Percentiles rank a stretch among this genome's conserved stretches.
phyloP scores from a whole-genome alignment of 2,329 filamentous ascomycete genomes.

The Clarireedia monteithiana region DNA sequence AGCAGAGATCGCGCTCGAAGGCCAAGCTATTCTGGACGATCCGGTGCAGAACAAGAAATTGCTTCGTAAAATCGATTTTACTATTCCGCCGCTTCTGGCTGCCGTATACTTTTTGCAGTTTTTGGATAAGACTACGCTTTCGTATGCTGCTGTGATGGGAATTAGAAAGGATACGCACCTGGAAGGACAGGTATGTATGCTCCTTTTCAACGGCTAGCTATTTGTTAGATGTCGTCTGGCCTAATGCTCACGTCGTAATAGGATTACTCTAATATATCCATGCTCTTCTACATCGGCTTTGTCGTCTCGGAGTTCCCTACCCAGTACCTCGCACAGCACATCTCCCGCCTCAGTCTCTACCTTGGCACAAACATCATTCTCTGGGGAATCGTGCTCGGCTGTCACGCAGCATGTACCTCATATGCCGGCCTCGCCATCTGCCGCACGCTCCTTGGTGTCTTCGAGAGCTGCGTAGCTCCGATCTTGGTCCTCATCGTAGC shows the following conservation, averaged over 20 bases:
- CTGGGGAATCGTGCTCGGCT: slow-evolving; percentile 30
- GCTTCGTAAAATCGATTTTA: slow-evolving; percentile 45
- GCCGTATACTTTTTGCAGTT: slow-evolving; percentile 50
- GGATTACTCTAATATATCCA: too few species aligned
- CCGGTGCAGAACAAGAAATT: slow-evolving; percentile 28
- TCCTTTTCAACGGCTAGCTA: background rate
- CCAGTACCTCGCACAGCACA: slow-evolving; percentile 16
- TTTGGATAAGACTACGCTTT: slow-evolving; percentile 50
- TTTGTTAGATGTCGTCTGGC: too few species aligned
- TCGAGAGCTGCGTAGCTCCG: slow-evolving; percentile 25
- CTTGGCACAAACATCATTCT: slow-evolving; percentile 16
- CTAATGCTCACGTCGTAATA: too few species aligned
- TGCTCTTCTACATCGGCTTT: slow-evolving; percentile 25
- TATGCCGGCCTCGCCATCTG: slow-evolving; percentile 16
- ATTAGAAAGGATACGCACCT: slow-evolving; percentile 39
- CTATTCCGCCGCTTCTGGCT: slow-evolving; percentile 47
- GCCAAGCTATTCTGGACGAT: too few species aligned
- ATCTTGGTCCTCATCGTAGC: slow-evolving; percentile 29
- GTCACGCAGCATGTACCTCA: slow-evolving; percentile 25
- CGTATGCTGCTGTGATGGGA: slow-evolving; percentile 41
- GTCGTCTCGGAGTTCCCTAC: slow-evolving; percentile 22
- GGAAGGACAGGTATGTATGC: slow-evolving; percentile 29
- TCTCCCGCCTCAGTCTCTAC: slow-evolving; percentile 19
- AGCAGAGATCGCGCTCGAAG: too few species aligned
- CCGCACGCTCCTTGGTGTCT: slow-evolving; percentile 24